These are phyloP conservation scores for Coemansia sp. DNA, from an alignment of 192 early-diverging fungal genomes.

Conservation along the genomic window DNA sequence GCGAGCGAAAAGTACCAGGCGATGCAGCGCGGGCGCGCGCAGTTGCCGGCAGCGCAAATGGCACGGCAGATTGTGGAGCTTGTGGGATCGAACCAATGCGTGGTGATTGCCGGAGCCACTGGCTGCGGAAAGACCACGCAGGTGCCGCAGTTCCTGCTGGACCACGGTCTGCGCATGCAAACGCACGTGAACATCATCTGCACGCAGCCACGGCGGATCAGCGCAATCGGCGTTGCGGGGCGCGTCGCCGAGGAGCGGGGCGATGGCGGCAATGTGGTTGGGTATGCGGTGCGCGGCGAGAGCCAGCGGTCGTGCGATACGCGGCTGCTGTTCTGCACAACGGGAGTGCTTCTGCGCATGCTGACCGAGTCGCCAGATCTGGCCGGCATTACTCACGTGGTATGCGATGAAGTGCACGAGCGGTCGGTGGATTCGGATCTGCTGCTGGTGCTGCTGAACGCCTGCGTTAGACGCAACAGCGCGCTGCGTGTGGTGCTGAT, in stretches of 20 bases:
- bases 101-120: slow-evolving; percentile 49
- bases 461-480: slow-evolving; percentile 57
- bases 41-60: slow-evolving; percentile 24
- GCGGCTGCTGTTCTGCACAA: slow-evolving; percentile 67
- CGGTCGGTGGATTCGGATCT: slow-evolving; percentile 78
- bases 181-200: slow-evolving; percentile 68
- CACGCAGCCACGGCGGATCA: slow-evolving; percentile 90
- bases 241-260: slow-evolving; percentile 65
- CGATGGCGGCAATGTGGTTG: slow-evolving; percentile 52
- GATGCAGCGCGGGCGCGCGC: slow-evolving; percentile 29
- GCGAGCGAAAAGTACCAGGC: slow-evolving; percentile 6
- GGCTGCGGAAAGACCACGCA: slow-evolving; percentile 68
- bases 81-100: slow-evolving; percentile 10
- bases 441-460: slow-evolving; percentile 73
- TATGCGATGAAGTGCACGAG: slow-evolving; percentile 93
- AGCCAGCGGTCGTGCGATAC: slow-evolving; percentile 57
- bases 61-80: slow-evolving; percentile 9
- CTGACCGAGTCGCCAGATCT: slow-evolving; percentile 30
- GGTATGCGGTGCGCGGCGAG: slow-evolving; percentile 70
- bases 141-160: slow-evolving; percentile 87
- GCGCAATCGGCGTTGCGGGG: slow-evolving; percentile 66
- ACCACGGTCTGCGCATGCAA: slow-evolving; percentile 59
- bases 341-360: slow-evolving; percentile 67
- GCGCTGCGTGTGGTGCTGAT: slow-evolving; percentile 79
- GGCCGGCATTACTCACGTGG: slow-evolving; percentile 49